Evolutionary conservation across 2,329 filamentous ascomycete species (phyloP), one percentile per base, ranked within the genome.

Genomic region (Colletotrichum sp.): DNA sequence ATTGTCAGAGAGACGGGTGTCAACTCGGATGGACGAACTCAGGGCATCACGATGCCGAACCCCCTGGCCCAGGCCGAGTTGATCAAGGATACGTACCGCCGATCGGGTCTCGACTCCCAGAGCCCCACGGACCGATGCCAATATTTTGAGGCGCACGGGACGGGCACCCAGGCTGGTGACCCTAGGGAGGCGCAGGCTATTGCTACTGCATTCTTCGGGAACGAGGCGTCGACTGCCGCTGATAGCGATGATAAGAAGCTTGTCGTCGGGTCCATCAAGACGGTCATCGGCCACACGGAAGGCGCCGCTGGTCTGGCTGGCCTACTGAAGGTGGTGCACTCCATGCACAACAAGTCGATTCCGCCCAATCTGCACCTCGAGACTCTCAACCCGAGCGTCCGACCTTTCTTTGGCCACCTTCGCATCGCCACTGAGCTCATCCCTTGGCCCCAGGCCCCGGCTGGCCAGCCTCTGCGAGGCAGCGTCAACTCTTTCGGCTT

Each of bases 121-220:
- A 77, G 78, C 26, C 66, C 71, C 2, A 79, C 83, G 9, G 78
- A 82, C n/a, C 81, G 85, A 6, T 81, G 77, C 8, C 85, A 87
- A 67, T 88, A 83, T 76, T 86, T 88, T 24, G 85, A 88, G 70
- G 84, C 84, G 4, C 87, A 88, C 75, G 86, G 86, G 28, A 88
- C 87, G 4, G 87, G 86, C 2, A 83, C 81, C 1, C 77, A 77
- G 13, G 79, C 79, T 3, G 81, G 81, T 10, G 81, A 82, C 62
- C 77, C 79, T 2, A 71, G 77, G 10, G 80, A 83, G 55, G 79
- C 80, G 2, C 69, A 78, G 38, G 80, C 81, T 6, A 79, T 76
- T 70, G 36, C 70, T 18, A 76, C 74, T 21, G 74, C 74, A 1
- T 80, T 83, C 1, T 86, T 86, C 71, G 80, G 79, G 64, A 79